Conservation (phyloP, 2,329 filamentous ascomycete species). For the Arthrobotrys sphaeroides region DNA sequence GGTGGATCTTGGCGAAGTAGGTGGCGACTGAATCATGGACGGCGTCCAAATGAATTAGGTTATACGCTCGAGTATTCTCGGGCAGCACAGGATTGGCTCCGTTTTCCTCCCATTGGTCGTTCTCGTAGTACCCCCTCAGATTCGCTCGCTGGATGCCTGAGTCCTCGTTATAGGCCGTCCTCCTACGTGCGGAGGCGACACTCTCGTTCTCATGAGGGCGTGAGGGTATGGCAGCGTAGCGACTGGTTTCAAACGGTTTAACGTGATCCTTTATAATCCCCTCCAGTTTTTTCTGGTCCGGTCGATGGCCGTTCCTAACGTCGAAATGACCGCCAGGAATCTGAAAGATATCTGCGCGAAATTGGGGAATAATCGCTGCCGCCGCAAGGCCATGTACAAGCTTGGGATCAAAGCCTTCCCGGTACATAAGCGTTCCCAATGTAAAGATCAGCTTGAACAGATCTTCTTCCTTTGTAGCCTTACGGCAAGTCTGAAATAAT, state of each 20-base stretch:
- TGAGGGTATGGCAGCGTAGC: not conserved
- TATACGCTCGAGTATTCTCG: not conserved
- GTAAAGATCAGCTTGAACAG: slow-evolving; percentile 25
- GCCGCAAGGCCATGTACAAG: slow-evolving; percentile 38
- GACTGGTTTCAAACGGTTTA: not conserved
- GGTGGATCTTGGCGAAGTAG: slow-evolving; percentile 4
- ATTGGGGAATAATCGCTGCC: slow-evolving; percentile 11
- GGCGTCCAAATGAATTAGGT: slow-evolving; percentile 9
- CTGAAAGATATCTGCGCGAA: not conserved
- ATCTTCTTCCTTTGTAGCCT: not conserved
- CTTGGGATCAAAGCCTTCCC: slow-evolving; percentile 17
- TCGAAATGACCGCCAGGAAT: slow-evolving; percentile 28
- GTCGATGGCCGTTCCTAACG: not conserved
- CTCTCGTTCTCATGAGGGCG: not conserved
- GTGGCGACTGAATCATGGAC: slow-evolving; percentile 11
- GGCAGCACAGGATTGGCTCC: not conserved
- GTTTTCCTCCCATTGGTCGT: not conserved
- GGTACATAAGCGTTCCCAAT: slow-evolving; percentile 16
- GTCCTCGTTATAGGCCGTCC: not conserved
- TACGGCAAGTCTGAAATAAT: slow-evolving; percentile 21
- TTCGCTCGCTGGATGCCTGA: not conserved
- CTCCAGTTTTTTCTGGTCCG: not conserved
- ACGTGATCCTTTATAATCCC: not conserved
- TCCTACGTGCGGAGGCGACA: not conserved
- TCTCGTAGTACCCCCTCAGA: not conserved